Evolutionary conservation across 371 early-diverging fungal genomes (phyloP).

Genomic region (Mucor irregularis): DNA sequence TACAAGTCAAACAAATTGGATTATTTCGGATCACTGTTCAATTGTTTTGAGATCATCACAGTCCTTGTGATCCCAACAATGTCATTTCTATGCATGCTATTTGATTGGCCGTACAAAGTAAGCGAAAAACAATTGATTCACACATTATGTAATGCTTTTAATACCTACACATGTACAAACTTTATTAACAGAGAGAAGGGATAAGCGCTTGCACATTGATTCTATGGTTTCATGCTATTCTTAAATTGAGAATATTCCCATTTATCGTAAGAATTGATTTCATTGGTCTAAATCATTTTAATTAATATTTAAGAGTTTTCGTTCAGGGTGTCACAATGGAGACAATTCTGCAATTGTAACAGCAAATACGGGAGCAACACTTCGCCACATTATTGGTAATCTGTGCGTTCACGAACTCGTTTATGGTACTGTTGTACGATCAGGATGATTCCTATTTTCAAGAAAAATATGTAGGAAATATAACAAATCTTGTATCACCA

Average conservation of each 20-base stretch:
- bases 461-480: conserved; percentile 4
- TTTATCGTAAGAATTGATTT: background rate
- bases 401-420: conserved; percentile 8
- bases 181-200: conserved; percentile 4
- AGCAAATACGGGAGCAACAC: background rate
- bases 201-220: background rate
- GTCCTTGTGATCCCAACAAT: background rate
- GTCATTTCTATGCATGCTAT: background rate
- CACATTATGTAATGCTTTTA: background rate
- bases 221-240: conserved; percentile 8
- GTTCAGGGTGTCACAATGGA: conserved; percentile 8
- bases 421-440: background rate
- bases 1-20: background rate
- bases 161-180: no score
- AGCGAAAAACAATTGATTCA: no score
- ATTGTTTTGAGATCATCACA: conserved; percentile 1
- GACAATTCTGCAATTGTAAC: conserved; percentile 1
- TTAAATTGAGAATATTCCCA: background rate
- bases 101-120: background rate
- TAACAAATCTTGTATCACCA: background rate
- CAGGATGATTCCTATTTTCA: conserved; percentile 5
- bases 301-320: background rate
- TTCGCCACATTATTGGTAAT: conserved; percentile 1
- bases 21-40: conserved; percentile 2
- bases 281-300: background rate